phyloP scores from a whole-genome alignment of 257 asterid genomes.

The Leonotis leonurus region DNA sequence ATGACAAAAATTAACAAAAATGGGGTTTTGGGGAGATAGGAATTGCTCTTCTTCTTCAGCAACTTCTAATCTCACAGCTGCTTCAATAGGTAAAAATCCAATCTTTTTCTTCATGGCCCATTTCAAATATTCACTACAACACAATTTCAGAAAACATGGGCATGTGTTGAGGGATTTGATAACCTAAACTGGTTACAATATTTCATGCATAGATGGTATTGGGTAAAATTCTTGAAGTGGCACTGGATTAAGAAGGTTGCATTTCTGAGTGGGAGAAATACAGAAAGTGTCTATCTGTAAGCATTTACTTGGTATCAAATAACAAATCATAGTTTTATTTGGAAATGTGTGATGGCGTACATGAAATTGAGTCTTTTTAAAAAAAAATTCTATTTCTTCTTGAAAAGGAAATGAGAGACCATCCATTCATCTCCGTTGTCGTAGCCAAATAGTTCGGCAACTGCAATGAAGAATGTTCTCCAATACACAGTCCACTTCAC shows the following conservation, averaged over 20 bases:
- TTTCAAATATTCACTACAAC: background rate
- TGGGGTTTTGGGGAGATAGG: slow-evolving; percentile 54
- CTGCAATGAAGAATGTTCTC: slow-evolving; percentile 87
- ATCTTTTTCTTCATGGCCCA: background rate
- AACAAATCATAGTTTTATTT: no score
- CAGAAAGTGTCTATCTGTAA: slow-evolving; percentile 76
- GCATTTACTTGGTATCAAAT: slow-evolving; percentile 17
- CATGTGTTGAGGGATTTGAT: background rate
- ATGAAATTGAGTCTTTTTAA: background rate
- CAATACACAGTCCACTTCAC: slow-evolving; percentile 88
- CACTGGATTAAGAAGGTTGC: slow-evolving; percentile 75
- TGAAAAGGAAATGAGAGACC: slow-evolving; percentile 78
- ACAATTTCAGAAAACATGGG: background rate
- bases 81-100: slow-evolving; percentile 61
- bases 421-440: slow-evolving; percentile 93
- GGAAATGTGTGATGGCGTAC: background rate
- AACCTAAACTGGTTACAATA: background rate
- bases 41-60: slow-evolving; percentile 38
- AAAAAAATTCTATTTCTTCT: slow-evolving; percentile 34
- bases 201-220: slow-evolving; percentile 57
- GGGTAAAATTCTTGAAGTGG: slow-evolving; percentile 85
- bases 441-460: slow-evolving; percentile 73
- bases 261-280: slow-evolving; percentile 73
- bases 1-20: slow-evolving; percentile 4
- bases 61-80: slow-evolving; percentile 82